Evolutionary conservation across 805 yeast species (phyloP), one percentile per base, ranked within the genome.

Genomic region (Metschnikowia drakensbergensis): DNA sequence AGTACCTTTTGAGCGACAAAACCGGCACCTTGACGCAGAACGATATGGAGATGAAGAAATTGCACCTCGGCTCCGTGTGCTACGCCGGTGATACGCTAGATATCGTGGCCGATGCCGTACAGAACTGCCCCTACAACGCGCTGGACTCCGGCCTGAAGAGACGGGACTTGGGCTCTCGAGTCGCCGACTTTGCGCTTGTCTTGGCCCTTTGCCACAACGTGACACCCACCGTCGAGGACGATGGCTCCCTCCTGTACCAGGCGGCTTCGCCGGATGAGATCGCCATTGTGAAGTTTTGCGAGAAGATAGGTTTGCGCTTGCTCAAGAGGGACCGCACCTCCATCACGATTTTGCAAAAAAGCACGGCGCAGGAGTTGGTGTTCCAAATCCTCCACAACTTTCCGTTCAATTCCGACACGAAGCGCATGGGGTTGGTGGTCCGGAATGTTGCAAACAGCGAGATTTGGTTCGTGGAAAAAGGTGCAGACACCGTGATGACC

Each of bases 261-360:
- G 99, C 99, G 0, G 97, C 98, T 0, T 91, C 97, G 0, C 99
- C 99, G 0, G 99, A 94, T 71, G 99, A 94, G 64, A 83, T 94
- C 57, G 99, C 99, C 28, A 94, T 94, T 54, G 98, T 94, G 17
- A 85, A 85, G 60, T 94, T 89, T 69, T 88, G 97, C 0, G 95
- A 89, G 54, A 64, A 73, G 2, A 92, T 91, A 29, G 99, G 99
- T 0, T 72, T 94, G 32, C 80, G 90, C 6, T 74, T 94, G 39
- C 76, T 81, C 51, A 84, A 81, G 59, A 81, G 99, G 59, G 99
- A 94, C 64, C 80, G 99, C 49, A 77, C 78, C 47, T 79, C 84
- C 5, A 77, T 94, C 56, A 75, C 88, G 0, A 67, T 94, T 42
- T 61, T 80, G 31, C 96, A 90, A 61, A 72, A 77, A 31, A 73